A percentile compares a stretch with the other conserved stretches of the same genome.
Conservation (phyloP, 768 basidiomycete genomes). For the Brasilioporus rufonigricans region DNA sequence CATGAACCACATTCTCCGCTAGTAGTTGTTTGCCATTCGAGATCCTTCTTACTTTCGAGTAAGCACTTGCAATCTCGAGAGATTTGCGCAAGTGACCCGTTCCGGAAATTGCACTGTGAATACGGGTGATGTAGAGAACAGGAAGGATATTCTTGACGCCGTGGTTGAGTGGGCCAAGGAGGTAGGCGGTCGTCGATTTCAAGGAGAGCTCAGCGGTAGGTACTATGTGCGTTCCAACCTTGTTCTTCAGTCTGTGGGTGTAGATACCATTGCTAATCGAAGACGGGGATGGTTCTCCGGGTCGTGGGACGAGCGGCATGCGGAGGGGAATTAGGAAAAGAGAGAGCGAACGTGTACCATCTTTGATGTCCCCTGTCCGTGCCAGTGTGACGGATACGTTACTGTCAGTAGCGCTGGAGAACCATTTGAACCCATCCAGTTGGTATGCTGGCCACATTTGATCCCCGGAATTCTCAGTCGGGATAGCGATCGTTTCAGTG, state of each 20-base stretch:
- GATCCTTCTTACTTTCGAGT: slow-evolving; percentile 58
- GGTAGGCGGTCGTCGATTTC: slow-evolving; percentile 56
- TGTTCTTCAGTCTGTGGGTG: slow-evolving; percentile 74
- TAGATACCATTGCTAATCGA: slow-evolving; percentile 62
- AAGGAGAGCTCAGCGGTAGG: slow-evolving; percentile 77
- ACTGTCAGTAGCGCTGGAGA: slow-evolving; percentile 79
- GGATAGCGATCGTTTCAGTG: slow-evolving; percentile 61
- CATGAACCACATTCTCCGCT: slow-evolving; percentile 57
- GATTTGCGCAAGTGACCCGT: slow-evolving; percentile 59
- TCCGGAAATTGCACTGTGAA: slow-evolving; percentile 59
- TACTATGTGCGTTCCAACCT: slow-evolving; percentile 70
- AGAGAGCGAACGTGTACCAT: slow-evolving; percentile 66
- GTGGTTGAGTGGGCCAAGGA: slow-evolving; percentile 53
- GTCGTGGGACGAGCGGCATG: slow-evolving; percentile 46
- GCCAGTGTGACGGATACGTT: slow-evolving; percentile 71
- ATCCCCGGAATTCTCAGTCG: slow-evolving; percentile 32
- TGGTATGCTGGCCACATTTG: slow-evolving; percentile 50
- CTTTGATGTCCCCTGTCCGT: slow-evolving; percentile 54
- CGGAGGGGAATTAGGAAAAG: slow-evolving; percentile 70
- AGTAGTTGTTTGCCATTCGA: slow-evolving; percentile 49
- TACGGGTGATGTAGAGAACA: slow-evolving; percentile 74
- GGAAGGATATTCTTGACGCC: slow-evolving; percentile 69
- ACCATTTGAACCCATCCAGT: slow-evolving; percentile 79
- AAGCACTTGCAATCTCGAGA: slow-evolving; percentile 63
- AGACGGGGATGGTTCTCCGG: slow-evolving; percentile 40